Conservation (phyloP, 768 basidiomycete genomes). For the Melanogaster broomeanus region DNA sequence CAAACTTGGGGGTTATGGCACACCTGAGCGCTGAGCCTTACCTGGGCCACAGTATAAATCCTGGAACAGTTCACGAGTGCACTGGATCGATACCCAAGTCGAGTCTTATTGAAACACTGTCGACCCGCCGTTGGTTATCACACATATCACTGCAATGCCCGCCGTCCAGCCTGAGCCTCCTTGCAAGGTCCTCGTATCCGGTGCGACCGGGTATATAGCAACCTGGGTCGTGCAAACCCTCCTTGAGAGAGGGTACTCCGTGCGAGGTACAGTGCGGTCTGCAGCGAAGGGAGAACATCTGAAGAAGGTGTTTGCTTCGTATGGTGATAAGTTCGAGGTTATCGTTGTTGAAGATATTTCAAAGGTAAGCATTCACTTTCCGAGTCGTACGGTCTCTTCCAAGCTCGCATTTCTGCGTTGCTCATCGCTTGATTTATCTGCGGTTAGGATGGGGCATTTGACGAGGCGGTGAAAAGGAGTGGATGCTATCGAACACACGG, state of each 20-base stretch:
- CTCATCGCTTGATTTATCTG: not conserved
- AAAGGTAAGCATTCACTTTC: slow-evolving; percentile 34
- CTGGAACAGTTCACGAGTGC: not conserved
- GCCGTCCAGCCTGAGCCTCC: slow-evolving; percentile 23
- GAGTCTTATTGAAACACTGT: not conserved
- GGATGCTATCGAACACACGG: slow-evolving; percentile 69
- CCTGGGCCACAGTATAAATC: not conserved
- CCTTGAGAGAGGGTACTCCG: slow-evolving; percentile 61
- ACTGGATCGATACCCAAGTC: not conserved
- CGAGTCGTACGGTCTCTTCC: not conserved
- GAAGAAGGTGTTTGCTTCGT: slow-evolving; percentile 49
- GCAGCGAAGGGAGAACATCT: slow-evolving; percentile 60
- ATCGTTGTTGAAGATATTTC: slow-evolving; percentile 72
- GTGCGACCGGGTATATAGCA: slow-evolving; percentile 27
- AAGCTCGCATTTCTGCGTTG: not conserved
- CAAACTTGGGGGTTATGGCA: not conserved
- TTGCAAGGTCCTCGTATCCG: slow-evolving; percentile 31
- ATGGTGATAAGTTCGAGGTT: slow-evolving; percentile 61
- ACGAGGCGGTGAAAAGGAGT: slow-evolving; percentile 78
- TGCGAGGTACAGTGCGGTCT: slow-evolving; percentile 69
- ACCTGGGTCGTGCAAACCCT: slow-evolving; percentile 55
- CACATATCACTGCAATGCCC: slow-evolving; percentile 19
- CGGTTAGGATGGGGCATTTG: slow-evolving; percentile 64
- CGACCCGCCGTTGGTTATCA: not conserved
- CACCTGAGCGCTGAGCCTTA: not conserved